phyloP scores from a whole-genome alignment of 192 early-diverging fungal species.

The Backusella westeae region DNA sequence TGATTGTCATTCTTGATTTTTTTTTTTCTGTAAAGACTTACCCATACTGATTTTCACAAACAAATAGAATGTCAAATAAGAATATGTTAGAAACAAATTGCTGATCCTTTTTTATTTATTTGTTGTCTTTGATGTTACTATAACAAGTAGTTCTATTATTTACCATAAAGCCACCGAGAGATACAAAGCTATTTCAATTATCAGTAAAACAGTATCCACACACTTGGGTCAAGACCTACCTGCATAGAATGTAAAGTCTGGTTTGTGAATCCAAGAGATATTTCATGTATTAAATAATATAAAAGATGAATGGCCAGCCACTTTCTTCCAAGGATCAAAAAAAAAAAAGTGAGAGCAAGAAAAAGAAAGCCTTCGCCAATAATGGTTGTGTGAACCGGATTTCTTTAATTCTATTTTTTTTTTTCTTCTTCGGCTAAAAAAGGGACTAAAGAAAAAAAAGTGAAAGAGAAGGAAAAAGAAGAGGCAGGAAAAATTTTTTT shows the following conservation, averaged over 20 bases:
- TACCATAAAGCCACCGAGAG: slow-evolving; percentile 33
- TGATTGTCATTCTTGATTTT: background rate
- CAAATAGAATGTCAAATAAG: background rate
- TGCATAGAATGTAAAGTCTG: slow-evolving; percentile 20
- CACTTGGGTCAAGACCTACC: background rate
- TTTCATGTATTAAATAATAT: background rate
- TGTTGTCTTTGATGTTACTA: background rate
- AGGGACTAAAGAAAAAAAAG: background rate
- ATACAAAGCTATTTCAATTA: slow-evolving; percentile 16
- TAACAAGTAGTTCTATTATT: background rate
- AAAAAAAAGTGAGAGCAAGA: background rate
- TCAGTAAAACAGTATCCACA: background rate
- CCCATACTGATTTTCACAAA: slow-evolving; percentile 17
- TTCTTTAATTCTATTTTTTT: background rate
- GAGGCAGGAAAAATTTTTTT: background rate
- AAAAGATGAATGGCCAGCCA: background rate
- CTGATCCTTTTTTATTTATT: background rate
- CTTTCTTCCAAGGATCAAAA: background rate
- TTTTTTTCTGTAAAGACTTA: background rate
- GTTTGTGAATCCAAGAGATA: slow-evolving; percentile 1
- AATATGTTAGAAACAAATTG: too few relatives aligned
- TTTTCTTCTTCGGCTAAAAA: background rate
- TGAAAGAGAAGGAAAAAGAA: background rate
- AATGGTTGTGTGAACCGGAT: background rate
- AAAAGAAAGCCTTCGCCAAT: background rate